Conservation (phyloP, 2,329 filamentous ascomycete genomes). For the Xylaria sp. region DNA sequence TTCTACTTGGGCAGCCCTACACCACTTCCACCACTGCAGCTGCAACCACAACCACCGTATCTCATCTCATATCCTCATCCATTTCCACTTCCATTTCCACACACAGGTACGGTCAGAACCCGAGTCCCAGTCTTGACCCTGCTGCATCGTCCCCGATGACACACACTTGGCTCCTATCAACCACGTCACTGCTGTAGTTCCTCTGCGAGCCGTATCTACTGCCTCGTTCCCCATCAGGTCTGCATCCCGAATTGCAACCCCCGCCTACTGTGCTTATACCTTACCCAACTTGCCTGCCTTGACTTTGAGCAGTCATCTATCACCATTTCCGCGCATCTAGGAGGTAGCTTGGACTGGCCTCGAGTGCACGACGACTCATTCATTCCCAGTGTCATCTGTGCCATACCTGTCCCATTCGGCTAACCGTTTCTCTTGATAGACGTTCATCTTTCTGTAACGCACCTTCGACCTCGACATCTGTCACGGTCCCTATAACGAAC, state of each 20-base stretch:
- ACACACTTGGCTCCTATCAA: background rate
- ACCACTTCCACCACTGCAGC: background rate
- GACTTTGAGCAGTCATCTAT: background rate
- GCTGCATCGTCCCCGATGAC: background rate
- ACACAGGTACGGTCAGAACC: slow-evolving; percentile 4
- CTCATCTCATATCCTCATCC: too few species aligned
- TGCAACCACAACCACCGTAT: background rate
- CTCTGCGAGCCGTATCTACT: background rate
- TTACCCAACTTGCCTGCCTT: background rate
- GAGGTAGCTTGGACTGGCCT: background rate
- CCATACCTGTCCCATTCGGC: background rate
- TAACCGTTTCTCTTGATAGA: slow-evolving; percentile 22
- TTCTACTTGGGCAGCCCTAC: too few species aligned
- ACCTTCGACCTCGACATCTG: background rate
- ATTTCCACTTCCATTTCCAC: background rate
- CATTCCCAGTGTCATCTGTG: background rate
- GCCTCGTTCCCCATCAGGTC: background rate
- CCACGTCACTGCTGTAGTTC: background rate
- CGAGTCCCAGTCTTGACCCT: slow-evolving; percentile 1
- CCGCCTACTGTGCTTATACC: slow-evolving; percentile 1
- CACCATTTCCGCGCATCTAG: background rate
- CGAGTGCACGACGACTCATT: slow-evolving; percentile 3
- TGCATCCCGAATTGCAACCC: slow-evolving; percentile 4
- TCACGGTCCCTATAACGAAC: slow-evolving; percentile 11
- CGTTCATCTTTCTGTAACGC: background rate